Base-by-base conservation (phyloP, 2,329 filamentous ascomycete species). In the Ophiocordyceps australis region DNA sequence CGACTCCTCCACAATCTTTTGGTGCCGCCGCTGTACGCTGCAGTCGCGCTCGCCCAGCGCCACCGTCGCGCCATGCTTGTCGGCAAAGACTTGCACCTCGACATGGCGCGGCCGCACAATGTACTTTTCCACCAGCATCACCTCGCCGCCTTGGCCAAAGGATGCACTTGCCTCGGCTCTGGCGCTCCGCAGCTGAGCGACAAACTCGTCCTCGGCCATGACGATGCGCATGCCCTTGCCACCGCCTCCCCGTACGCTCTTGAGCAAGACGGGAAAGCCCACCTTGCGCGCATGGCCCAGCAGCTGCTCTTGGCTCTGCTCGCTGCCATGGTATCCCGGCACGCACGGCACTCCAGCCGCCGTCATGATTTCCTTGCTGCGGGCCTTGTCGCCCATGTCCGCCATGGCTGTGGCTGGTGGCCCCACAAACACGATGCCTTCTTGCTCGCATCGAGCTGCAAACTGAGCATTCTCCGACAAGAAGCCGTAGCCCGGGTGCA, bases 401-500 rank as follows among this genome's bases (percentile, higher is more conserved):
- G 76, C 59, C 43, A 79, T 83, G 37, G 85, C 85, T 26, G 69
- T 64, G 16, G 74, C 72, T 4, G 89, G 83, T 2, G 89, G 89
- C 0, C 89, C 89, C 40, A 98, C 91, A 46, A 98, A 98, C 28
- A 86, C 74, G 35, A 98, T 65, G 9, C 89, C 89, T 23, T 85
- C 85, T 39, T 89, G 74, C 39, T 79, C 76, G 47, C 86, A 95
- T 46, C 80, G 74, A 40, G 73, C 71, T 4, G 89, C 89, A 47
- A 98, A 98, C 5, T 63, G 70, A 7, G 86, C 74, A 50, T 98
- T 98, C 55, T 98, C 89, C 33, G 80, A 91, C 36, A 95, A 56
- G 44, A 92, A 98, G 22, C 89, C 89, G 55, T 98, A 98, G 14
- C 89, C 89, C 1, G 89, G 89, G 50, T 98, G 89, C 37, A 98